phyloP scores from a whole-genome alignment of 2,329 filamentous ascomycete species.

The Colletotrichum tabaci region DNA sequence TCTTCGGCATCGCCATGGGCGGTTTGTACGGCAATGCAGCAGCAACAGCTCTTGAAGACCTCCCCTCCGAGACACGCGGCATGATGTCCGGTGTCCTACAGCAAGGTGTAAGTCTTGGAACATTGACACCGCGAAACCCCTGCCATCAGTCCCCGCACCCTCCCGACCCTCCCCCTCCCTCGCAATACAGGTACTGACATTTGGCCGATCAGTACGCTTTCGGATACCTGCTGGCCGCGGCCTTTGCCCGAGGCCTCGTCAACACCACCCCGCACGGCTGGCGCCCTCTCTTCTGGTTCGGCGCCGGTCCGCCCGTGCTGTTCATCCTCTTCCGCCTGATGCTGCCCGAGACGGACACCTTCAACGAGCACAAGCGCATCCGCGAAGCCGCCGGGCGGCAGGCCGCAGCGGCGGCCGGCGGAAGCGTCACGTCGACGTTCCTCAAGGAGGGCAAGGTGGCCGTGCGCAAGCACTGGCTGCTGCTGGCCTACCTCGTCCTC shows the following conservation, averaged over 20 bases:
- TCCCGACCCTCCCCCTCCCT: background rate
- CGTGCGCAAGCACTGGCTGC: constrained; percentile 82
- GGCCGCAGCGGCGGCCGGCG: constrained; percentile 21
- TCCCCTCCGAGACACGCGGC: constrained; percentile 77
- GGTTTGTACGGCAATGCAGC: constrained; percentile 85
- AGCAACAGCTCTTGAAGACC: constrained; percentile 84
- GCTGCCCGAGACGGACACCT: constrained; percentile 85
- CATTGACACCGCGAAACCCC: constrained; percentile 55
- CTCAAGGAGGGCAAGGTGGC: constrained; percentile 84
- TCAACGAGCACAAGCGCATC: constrained; percentile 75
- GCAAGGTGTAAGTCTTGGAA: constrained; percentile 66
- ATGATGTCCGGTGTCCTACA: constrained; percentile 84
- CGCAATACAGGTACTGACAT: constrained; percentile 27
- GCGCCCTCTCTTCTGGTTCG: constrained; percentile 93
- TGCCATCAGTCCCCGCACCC: background rate
- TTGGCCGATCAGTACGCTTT: constrained; percentile 65
- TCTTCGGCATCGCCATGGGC: constrained; percentile 88
- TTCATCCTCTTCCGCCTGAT: constrained; percentile 85
- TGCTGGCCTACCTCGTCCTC: constrained; percentile 85
- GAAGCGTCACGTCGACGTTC: constrained; percentile 76
- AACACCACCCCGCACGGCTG: constrained; percentile 84
- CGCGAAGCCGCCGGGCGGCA: constrained; percentile 59
- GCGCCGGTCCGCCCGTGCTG: constrained; percentile 82
- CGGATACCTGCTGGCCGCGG: constrained; percentile 74
- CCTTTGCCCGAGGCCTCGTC: constrained; percentile 77